Evolutionary conservation across 768 basidiomycete genomes (phyloP), one percentile per base, ranked within the genome.

Genomic region (Agaricus blazei): DNA sequence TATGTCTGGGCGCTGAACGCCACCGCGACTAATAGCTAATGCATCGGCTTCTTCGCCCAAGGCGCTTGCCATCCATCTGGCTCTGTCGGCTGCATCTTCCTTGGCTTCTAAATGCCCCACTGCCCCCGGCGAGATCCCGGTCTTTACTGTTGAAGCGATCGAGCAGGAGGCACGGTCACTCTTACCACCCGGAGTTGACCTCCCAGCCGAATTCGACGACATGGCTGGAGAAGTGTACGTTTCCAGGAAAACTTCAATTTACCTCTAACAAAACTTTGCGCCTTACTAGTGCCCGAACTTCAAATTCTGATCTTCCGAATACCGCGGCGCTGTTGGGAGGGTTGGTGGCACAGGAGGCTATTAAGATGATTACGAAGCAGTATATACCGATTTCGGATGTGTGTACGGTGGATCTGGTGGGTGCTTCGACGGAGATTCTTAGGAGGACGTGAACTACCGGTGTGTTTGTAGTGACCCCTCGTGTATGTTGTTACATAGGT

Each of bases 351-450:
- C 97, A 99, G 63, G 97, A 99, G 67, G 85, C 86, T 5, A 98
- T 98, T 78, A 98, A 99, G 79, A 79, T 98, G 72, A 87, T 96
- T 63, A 99, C 96, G 55, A 85, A 84, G 63, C 97, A 99, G 70
- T 99, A 99, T 66, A 80, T 95, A 12, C 95, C 97, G 7, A 80
- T 96, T 59, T 83, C 87, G 58, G 90, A 92, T 12, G 87, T 87
- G 60, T 90, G 88, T 62, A 77, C 92, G 24, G 74, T 96, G 47
- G 94, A 98, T 71, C 78, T 97, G 58, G 77, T 92, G 28, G 88
- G 88, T 50, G 84, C 83, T 19, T 87, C 83, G 84, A 90, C 89
- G 4, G 87, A 86, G 11, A 69, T 86, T 12, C 66, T 79, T 15
- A 74, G 42, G 43, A 48, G 38, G 29, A 23, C 37, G 19, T 55